These are phyloP conservation scores for Apiotrichum montevideense DNA, from an alignment of 1,284 basidiomycete genomes.

Conservation along the genomic window DNA sequence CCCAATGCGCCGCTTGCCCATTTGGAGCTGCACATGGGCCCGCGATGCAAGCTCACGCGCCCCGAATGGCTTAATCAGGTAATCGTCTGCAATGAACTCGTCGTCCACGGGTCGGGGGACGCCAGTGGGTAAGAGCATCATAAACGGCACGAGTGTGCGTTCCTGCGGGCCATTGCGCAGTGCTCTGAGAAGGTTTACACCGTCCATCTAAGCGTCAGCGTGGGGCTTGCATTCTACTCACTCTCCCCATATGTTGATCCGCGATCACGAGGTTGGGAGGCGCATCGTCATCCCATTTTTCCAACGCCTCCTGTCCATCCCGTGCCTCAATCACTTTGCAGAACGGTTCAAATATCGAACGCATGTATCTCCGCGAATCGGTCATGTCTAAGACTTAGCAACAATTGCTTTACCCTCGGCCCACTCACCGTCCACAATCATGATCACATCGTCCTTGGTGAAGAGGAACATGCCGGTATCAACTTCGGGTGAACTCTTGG, in stretches of 20 bases:
- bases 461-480: constrained; percentile 41
- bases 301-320: constrained; percentile 45
- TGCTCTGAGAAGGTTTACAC: constrained; percentile 28
- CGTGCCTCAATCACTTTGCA: constrained; percentile 46
- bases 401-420: constrained; percentile 7
- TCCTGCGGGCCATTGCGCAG: constrained; percentile 20
- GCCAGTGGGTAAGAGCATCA: constrained; percentile 39
- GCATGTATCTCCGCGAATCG: constrained; percentile 40
- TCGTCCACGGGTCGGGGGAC: constrained; percentile 22
- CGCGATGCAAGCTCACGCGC: constrained; percentile 48
- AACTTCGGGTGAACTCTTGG: constrained; percentile 22
- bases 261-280: constrained; percentile 42
- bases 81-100: constrained; percentile 44
- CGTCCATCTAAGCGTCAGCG: constrained; percentile 22
- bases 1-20: constrained; percentile 35
- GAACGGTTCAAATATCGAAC: constrained; percentile 40
- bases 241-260: constrained; percentile 48
- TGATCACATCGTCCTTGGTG: constrained; percentile 33
- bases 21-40: constrained; percentile 38
- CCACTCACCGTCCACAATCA: constrained; percentile 39
- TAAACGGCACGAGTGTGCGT: constrained; percentile 29
- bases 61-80: constrained; percentile 43
- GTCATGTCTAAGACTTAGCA: constrained; percentile 18
- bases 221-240: constrained; percentile 8
- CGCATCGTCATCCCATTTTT: constrained; percentile 24